Evolutionary conservation across 2,329 filamentous ascomycete species (phyloP).

Genomic region (Nannizziopsis arthrosporioides): DNA sequence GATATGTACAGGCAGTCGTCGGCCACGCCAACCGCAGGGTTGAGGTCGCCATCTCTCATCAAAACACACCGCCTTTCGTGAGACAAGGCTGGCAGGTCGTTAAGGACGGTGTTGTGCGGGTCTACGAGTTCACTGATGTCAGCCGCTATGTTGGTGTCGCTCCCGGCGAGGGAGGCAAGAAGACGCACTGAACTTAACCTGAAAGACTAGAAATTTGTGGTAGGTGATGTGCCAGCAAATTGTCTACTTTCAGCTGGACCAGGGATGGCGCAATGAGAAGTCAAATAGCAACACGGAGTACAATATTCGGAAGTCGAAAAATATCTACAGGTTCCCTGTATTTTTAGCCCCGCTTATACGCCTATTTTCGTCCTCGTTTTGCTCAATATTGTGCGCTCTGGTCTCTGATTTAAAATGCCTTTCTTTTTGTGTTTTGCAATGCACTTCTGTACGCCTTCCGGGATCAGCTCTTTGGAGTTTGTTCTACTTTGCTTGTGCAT

Average conservation of each 20-base stretch:
- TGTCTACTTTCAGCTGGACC: background rate
- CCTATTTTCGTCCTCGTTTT: background rate
- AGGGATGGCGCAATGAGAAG: background rate
- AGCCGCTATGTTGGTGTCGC: constrained; percentile 55
- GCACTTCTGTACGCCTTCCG: background rate
- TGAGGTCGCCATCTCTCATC: constrained; percentile 71
- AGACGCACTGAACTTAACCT: constrained; percentile 34
- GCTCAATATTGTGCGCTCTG: background rate
- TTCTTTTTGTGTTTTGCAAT: constrained; percentile 2
- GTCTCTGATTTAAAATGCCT: background rate
- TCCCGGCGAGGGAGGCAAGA: constrained; percentile 30
- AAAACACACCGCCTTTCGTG: constrained; percentile 70
- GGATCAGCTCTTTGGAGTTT: constrained; percentile 3
- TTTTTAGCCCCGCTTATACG: constrained; percentile 9
- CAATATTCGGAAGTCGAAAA: background rate
- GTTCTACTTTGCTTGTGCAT: background rate
- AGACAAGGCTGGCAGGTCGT: constrained; percentile 68
- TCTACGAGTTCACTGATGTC: constrained; percentile 67
- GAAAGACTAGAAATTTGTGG: background rate
- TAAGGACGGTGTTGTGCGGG: constrained; percentile 63
- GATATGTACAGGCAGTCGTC: constrained; percentile 79
- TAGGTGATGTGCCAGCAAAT: background rate
- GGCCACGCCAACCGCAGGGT: constrained; percentile 59
- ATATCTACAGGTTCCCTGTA: constrained; percentile 6
- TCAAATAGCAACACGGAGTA: background rate